Evolutionary conservation across 148 eudicot genomes (phyloP), one percentile per base, ranked within the genome.

Genomic region (Rhododendron griersonianum): DNA sequence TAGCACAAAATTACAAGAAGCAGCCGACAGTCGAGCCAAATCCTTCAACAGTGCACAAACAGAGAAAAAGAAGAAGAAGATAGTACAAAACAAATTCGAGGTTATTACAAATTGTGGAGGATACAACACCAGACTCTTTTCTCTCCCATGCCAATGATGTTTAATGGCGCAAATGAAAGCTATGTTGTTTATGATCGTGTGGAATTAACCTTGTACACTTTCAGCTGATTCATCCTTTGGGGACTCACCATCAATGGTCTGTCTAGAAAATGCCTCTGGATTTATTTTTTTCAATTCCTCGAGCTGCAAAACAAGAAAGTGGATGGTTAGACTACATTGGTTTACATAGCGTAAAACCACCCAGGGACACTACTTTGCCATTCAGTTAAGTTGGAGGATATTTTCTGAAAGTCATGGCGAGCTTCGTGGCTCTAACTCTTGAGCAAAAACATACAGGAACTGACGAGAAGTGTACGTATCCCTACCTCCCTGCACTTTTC

Each of bases 401-500:
- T 75, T 19, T 37, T 37, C 47, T 6, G 79, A 39, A 75, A 75
- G 78, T 39, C 41, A 15, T 75, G 47, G 48, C 4, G 19, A 16
- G 44, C 4, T 75, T 75, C 11, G 11, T 75, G 48, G 44, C 45
- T 39, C 51, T 39, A 77, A 19, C 80, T 77, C 18, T 30, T 14
- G 35, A 71, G 41, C 48, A 28, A 33, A 50, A 13, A 80, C n/a
- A 16, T 39, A 30, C 3, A 7, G 59, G 83, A 19, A 50, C n/a
- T 35, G 71, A 74, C 19, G 21, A n/a, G 79, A 80, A 85, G 15
- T 10, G 41, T 73, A 55, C 4, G 23, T 25, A 75, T 21, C 48
- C 73, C 84, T 90, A 95, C 99, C 96, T 95, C 97, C 73, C 80
- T 85, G 84, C 93, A 95, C 50, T 90, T 95, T 85, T 96, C 94